Percentiles rank a stretch among this genome's conserved stretches.
Conservation (phyloP, 306 rosid genomes). For the Vicia sativa region DNA sequence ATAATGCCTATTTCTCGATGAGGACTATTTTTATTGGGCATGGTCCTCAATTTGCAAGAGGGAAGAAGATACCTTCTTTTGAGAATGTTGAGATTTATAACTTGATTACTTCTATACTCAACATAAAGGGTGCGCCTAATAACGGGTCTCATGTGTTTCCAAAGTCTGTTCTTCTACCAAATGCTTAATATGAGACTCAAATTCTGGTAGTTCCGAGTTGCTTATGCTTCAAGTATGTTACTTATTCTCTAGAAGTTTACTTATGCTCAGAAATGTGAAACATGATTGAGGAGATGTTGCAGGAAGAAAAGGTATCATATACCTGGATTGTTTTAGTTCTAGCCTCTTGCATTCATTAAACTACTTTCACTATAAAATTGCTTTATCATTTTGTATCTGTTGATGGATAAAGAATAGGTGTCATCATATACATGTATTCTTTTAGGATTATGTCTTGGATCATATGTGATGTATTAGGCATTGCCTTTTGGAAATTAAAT, state of each 20-base stretch:
- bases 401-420: constrained; percentile 1
- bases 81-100: constrained; percentile 89
- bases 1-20: constrained; percentile 84
- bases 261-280: constrained; percentile 24
- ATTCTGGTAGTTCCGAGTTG: not conserved
- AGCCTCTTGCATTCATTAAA: constrained; percentile 21
- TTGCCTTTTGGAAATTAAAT: not conserved
- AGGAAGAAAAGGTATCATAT: constrained; percentile 25
- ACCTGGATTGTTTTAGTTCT: constrained; percentile 9
- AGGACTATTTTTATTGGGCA: constrained; percentile 85
- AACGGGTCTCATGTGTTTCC: constrained; percentile 76
- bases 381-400: constrained; percentile 9
- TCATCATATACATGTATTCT: constrained; percentile 14
- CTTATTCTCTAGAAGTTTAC: constrained; percentile 1
- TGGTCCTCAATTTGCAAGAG: constrained; percentile 86
- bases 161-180: constrained; percentile 61
- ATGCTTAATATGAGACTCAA: constrained; percentile 24
- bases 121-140: constrained; percentile 69
- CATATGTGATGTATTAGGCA: not conserved
- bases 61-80: constrained; percentile 78
- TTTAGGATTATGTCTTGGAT: constrained; percentile 21
- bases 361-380: not conserved
- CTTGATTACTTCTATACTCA: constrained; percentile 80
- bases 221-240: not conserved
- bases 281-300: constrained; percentile 20